Conservation (phyloP, 169 alveolate species). For the Theileria luwenshuni region DNA sequence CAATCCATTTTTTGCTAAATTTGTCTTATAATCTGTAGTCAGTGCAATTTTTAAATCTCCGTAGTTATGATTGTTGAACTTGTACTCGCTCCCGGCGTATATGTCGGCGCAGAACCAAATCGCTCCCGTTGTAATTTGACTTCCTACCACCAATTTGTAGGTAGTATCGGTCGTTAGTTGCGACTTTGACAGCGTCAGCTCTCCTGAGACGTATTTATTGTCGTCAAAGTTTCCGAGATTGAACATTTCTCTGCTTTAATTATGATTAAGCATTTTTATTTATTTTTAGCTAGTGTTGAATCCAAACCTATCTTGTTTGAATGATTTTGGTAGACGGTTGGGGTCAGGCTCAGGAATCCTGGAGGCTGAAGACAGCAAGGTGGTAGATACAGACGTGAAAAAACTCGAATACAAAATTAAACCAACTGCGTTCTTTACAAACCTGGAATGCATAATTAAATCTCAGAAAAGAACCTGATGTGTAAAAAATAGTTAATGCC, state of each 20-base stretch:
- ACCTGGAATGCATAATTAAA: constrained; percentile 19
- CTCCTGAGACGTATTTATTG: constrained; percentile 7
- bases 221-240: constrained; percentile 12
- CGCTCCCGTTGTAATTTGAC: constrained; percentile 62
- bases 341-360: neutral
- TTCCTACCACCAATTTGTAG: constrained; percentile 27
- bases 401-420: neutral
- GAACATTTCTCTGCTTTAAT: neutral
- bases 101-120: constrained; percentile 49
- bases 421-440: constrained; percentile 3
- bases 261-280: neutral
- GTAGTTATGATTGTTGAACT: neutral
- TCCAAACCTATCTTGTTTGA: too few relatives aligned
- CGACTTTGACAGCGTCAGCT: constrained; percentile 31
- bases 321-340: too few relatives aligned
- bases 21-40: constrained; percentile 26
- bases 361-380: neutral
- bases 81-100: constrained; percentile 11
- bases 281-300: neutral
- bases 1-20: constrained; percentile 24
- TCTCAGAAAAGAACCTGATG: constrained; percentile 12
- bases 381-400: neutral
- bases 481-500: neutral
- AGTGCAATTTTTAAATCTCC: constrained; percentile 16
- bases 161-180: constrained; percentile 7